Evolutionary conservation across 2,329 filamentous ascomycete genomes (phyloP), one percentile per base, ranked within the genome.

Genomic region (Trichoderma lentiforme): DNA sequence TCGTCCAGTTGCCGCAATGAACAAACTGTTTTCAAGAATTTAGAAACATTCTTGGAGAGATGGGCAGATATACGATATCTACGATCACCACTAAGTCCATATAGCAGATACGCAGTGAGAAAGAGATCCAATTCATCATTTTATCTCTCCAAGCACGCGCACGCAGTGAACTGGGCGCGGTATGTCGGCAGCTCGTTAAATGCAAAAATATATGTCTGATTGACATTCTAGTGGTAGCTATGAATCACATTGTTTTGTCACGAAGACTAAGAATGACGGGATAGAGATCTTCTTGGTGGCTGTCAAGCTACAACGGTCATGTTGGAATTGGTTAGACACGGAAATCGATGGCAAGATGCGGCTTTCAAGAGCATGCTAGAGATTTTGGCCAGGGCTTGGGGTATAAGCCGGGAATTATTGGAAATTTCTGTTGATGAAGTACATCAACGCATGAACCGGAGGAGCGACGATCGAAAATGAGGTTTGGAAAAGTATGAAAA

Each of bases 1-100:
- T 15, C 18, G 26, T 47, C 21, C 2, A 75, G 67, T n/a, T 73
- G 70, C 12, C n/a, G 21, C 3, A 76, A 57, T 36, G 74, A 71
- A 8, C 75, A 69, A 67, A 74, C 74, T 14, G 72, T 56, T 30
- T 72, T 60, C 8, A 62, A 9, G 11, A 47, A 47, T 30, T 7
- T 7, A 18, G 11, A 9, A 1, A 24, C 53, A 47, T 47, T 18
- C 1, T 58, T 18, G 4, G 24, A 30, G 3, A 9, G 9, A 21
- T 24, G 15, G 3, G 15, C 53, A 21, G 58, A n/a, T 47, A 12
- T 51, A 36, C 26, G 18, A 32, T 28, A 26, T 30, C 36, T 60
- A 11, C n/a, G 24, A 28, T 6, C 7, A 11, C 26, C 18, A 8
- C 9, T 4, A 6, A 24, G 6, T n/a, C 32, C 26, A 15, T 60